phyloP scores from a whole-genome alignment of 345 rosid genomes.

The Schrenkiella parvula region DNA sequence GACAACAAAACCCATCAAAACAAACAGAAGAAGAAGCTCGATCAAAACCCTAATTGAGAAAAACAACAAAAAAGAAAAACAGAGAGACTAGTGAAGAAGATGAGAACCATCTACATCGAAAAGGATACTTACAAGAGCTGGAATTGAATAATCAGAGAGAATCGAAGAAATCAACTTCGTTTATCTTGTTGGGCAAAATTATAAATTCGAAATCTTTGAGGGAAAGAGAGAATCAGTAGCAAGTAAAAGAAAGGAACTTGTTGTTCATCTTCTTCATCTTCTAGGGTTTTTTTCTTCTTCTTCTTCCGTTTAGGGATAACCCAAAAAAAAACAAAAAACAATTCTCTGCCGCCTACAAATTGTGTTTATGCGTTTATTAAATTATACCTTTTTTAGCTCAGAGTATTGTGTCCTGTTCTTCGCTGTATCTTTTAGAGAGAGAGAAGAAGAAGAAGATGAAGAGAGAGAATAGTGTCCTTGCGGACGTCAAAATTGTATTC shows the following conservation, averaged over 20 bases:
- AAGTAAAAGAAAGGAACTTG: background rate
- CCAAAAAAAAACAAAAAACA: slow-evolving; percentile 10
- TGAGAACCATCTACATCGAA: background rate
- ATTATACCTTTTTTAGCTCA: slow-evolving; percentile 19
- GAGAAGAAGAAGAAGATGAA: slow-evolving; percentile 27
- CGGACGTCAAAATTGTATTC: slow-evolving; percentile 92
- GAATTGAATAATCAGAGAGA: slow-evolving; percentile 17
- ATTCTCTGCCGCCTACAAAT: slow-evolving; percentile 25
- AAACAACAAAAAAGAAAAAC: background rate
- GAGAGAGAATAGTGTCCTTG: slow-evolving; percentile 55
- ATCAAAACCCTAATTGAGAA: slow-evolving; percentile 36
- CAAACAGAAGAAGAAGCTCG: slow-evolving; percentile 27
- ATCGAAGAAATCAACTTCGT: slow-evolving; percentile 17
- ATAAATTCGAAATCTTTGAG: background rate
- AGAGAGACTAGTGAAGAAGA: background rate
- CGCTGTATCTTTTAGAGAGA: slow-evolving; percentile 47
- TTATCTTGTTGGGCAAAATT: background rate
- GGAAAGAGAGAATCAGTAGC: slow-evolving; percentile 9
- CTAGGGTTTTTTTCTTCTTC: slow-evolving; percentile 37
- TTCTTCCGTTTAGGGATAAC: slow-evolving; percentile 7
- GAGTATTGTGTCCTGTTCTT: slow-evolving; percentile 48
- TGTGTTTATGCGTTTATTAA: slow-evolving; percentile 11
- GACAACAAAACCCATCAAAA: background rate
- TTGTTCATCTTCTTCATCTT: slow-evolving; percentile 7
- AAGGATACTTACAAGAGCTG: slow-evolving; percentile 36